Evolutionary conservation across 2,329 filamentous ascomycete species (phyloP).

Genomic region (Penicillium sp.): DNA sequence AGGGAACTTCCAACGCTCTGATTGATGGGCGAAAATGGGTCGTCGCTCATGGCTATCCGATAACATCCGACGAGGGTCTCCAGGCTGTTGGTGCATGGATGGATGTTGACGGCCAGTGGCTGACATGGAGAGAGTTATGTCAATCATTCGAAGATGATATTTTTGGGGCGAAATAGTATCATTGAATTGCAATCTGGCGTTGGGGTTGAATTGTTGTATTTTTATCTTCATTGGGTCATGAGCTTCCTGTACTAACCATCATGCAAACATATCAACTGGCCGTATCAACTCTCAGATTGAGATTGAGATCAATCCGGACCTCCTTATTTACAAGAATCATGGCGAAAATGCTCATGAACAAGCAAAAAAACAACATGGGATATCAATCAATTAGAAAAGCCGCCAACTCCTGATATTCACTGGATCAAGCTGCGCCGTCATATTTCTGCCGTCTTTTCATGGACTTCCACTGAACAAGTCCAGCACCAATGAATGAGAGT

Average conservation of each 20-base stretch:
- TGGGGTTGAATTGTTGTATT: neutral
- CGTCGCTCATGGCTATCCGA: constrained; percentile 3
- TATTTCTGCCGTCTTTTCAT: constrained; percentile 28
- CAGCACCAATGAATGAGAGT: constrained; percentile 33
- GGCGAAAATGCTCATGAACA: neutral
- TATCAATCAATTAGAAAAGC: neutral
- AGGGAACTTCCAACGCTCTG: neutral
- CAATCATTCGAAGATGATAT: constrained; percentile 3
- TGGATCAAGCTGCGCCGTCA: neutral
- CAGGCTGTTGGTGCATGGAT: constrained; percentile 5
- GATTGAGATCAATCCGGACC: neutral
- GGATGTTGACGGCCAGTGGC: constrained; percentile 10
- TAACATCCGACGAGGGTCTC: neutral
- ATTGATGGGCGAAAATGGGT: constrained; percentile 13
- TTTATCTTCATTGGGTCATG: neutral
- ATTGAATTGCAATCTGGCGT: neutral
- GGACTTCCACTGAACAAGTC: constrained; percentile 43
- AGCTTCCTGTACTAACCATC: too few relatives aligned
- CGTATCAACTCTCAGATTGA: too few relatives aligned
- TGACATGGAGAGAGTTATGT: constrained; percentile 14
- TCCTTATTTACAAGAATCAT: neutral
- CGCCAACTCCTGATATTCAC: neutral
- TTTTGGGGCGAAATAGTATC: neutral
- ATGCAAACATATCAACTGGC: neutral
- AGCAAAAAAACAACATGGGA: neutral